Base-by-base conservation (phyloP, 164 flowering plant species). In the Hamamelis virginiana region DNA sequence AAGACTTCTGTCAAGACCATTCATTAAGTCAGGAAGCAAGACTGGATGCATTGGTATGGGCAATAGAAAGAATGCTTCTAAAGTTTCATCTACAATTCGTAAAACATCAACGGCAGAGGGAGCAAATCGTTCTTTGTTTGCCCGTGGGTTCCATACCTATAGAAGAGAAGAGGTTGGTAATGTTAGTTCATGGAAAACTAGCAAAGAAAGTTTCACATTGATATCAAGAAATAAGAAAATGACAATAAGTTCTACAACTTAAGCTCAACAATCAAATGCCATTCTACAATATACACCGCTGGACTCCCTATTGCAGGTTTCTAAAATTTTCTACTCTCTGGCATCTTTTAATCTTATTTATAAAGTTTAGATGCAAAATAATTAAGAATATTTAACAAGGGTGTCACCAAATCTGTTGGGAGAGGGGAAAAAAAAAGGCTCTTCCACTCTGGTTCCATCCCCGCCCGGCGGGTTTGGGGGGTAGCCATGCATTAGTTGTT, bases 91-190 rank as follows among this genome's bases (percentile, higher is more conserved):
- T 0, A 83, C 48, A 1, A 71, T 79, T 21, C 92, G 83, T 22
- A 88, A 72, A 70, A 88, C 86, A 60, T 88, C 92, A 69, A 85
- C 80, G 21, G 83, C 86, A 62, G 92, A 88, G 25, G 87, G 86
- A 59, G 87, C 90, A 81, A 80, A 68, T 0, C 67, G 76, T 69
- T 81, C 86, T 79, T 80, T 86, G 67, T 88, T 86, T 44, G 86
- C 85, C 55, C 59, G 76, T 43, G 85, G 83, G 70, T 82, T 82
- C 92, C 92, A 86, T 1, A 71, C 82, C 92, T 88, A 51, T 11
- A 62, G 50, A 33, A 33, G 41, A 28, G 41, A 59, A 23, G 45
- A 56, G 59, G 53, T 55, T 33, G 10, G n/a, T 19, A 62, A 27
- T 43, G n/a, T 55, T 18, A 46, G 61, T 27, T 44, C 65, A 60